These are phyloP conservation scores for Rhazya stricta DNA, from an alignment of 257 asterid genomes.

Conservation along the genomic window DNA sequence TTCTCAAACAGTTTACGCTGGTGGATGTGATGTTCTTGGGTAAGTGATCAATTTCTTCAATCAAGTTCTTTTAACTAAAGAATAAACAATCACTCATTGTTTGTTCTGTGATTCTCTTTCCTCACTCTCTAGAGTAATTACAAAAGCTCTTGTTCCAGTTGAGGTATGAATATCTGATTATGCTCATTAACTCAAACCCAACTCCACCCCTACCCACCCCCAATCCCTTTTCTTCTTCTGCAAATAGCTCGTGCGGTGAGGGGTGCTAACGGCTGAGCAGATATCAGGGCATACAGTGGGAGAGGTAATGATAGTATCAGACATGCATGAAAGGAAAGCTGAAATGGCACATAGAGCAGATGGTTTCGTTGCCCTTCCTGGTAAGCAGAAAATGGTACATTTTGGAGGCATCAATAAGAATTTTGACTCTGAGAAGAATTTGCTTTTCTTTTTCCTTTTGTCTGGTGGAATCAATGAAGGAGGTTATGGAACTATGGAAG, in stretches of 20 bases:
- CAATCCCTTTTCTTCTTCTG: neutral
- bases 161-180: conserved; percentile 32
- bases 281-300: conserved; percentile 60
- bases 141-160: conserved; percentile 56
- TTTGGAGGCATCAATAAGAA: neutral
- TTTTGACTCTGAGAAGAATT: neutral
- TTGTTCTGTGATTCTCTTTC: neutral
- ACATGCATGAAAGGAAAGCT: conserved; percentile 72
- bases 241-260: neutral
- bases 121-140: conserved; percentile 43
- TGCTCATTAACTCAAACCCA: too few species aligned
- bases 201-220: neutral
- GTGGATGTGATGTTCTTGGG: conserved; percentile 66
- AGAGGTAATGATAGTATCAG: conserved; percentile 49
- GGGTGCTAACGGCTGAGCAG: conserved; percentile 19
- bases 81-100: neutral
- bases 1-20: conserved; percentile 50
- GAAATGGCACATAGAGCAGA: conserved; percentile 60
- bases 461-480: conserved; percentile 28
- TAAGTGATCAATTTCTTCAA: conserved; percentile 9
- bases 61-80: neutral
- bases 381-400: conserved; percentile 20
- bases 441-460: neutral
- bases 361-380: conserved; percentile 64
- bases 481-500: conserved; percentile 68